A percentile compares a stretch with the other conserved stretches of the same genome.
These are phyloP conservation scores for Coniochaeta sp. DNA, from an alignment of 2,329 filamentous ascomycete species.

Conservation along the genomic window DNA sequence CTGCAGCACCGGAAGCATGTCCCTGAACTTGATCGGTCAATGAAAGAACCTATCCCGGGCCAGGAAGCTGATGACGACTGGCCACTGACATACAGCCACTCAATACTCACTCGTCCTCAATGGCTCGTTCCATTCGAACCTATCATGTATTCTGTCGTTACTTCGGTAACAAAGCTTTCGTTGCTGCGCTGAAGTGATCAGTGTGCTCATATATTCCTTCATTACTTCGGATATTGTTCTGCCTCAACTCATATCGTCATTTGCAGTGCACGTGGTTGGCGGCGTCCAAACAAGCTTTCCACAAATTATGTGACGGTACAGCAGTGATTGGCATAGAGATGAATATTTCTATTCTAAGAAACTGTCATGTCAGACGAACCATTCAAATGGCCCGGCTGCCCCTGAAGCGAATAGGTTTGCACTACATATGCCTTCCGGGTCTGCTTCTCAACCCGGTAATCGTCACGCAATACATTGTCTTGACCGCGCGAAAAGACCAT, in stretches of 20 bases:
- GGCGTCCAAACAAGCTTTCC: neutral
- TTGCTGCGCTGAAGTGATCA: too few relatives aligned
- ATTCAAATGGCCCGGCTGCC: neutral
- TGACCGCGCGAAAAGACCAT: neutral
- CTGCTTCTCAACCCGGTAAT: neutral
- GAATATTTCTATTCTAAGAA: neutral
- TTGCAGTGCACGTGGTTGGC: too few relatives aligned
- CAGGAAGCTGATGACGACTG: too few relatives aligned
- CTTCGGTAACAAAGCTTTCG: too few relatives aligned
- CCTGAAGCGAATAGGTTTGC: neutral
- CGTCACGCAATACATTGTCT: neutral
- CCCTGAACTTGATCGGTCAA: too few relatives aligned
- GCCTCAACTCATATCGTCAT: neutral
- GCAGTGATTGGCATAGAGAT: neutral
- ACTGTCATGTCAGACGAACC: neutral
- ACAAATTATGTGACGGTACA: neutral
- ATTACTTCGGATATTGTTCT: neutral
- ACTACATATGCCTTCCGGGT: neutral
- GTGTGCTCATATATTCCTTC: too few relatives aligned
- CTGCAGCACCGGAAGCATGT: too few relatives aligned
- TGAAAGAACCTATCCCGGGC: too few relatives aligned
- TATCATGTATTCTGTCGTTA: too few relatives aligned
- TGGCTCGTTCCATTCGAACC: too few relatives aligned
- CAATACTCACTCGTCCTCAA: too few relatives aligned
- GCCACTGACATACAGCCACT: too few relatives aligned